Percentiles rank a stretch among this genome's conserved stretches.
Conservation (phyloP, 2,329 filamentous ascomycete species). For the Trichoderma asperellum region DNA sequence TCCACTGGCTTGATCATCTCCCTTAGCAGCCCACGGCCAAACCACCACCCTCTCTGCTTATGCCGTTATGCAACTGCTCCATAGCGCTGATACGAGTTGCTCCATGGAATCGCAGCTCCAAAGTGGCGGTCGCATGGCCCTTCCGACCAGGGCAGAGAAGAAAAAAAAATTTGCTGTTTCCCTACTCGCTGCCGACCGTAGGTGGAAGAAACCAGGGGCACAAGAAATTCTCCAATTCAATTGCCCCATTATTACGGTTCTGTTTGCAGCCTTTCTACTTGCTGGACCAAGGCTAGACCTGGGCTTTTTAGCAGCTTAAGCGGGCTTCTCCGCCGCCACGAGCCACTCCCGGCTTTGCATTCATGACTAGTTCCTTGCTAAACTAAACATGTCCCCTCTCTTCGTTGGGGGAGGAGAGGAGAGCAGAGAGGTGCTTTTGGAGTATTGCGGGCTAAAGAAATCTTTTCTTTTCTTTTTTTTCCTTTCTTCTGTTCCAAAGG, state of each 20-base stretch:
- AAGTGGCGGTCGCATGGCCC: neutral
- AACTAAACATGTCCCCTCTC: neutral
- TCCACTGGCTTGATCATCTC: neutral
- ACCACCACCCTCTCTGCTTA: neutral
- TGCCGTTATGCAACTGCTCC: neutral
- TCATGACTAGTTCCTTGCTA: slow-evolving; percentile 12
- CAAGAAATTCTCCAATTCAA: neutral
- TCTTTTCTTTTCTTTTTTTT: neutral
- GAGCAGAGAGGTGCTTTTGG: neutral
- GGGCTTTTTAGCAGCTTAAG: neutral
- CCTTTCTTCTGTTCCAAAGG: neutral
- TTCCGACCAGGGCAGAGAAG: neutral
- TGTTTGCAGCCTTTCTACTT: slow-evolving; percentile 1
- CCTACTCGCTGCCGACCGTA: too few relatives aligned
- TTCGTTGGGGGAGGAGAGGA: neutral
- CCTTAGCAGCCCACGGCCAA: neutral
- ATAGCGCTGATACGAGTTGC: too few relatives aligned
- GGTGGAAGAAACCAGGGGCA: neutral
- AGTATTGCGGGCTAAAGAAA: neutral
- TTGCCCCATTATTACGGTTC: slow-evolving; percentile 4
- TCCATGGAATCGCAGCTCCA: neutral
- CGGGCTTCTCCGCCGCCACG: slow-evolving; percentile 24
- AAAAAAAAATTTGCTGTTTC: neutral
- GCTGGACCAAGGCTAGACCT: slow-evolving; percentile 13
- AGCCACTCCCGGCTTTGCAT: slow-evolving; percentile 24